Evolutionary conservation across 2,329 filamentous ascomycete species (phyloP).

Genomic region (Ophiostoma pallidulum): DNA sequence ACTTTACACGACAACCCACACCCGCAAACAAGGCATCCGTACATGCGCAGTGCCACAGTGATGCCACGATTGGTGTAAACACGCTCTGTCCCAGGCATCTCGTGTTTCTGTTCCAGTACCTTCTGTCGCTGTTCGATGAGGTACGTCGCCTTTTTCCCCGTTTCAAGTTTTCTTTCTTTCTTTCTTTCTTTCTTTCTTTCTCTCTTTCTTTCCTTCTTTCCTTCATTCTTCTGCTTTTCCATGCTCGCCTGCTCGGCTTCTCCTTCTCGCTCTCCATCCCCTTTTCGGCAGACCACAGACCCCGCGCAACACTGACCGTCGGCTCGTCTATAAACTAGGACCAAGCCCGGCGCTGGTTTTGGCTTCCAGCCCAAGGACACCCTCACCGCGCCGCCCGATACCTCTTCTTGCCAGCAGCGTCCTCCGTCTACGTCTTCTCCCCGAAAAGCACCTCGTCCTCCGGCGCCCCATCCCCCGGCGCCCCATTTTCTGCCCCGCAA

Average conservation of each 20-base stretch:
- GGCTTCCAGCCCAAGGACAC: conserved; percentile 22
- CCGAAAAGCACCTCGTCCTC: no score
- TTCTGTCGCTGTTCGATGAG: conserved; percentile 1
- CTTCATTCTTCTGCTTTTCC: neutral
- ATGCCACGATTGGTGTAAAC: neutral
- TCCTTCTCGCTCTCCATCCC: neutral
- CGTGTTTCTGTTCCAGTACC: neutral
- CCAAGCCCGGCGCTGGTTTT: conserved; percentile 21
- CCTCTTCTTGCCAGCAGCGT: neutral
- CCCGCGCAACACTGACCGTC: neutral
- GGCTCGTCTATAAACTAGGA: conserved; percentile 8
- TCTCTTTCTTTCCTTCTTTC: neutral
- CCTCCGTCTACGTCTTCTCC: neutral
- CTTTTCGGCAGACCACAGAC: no score
- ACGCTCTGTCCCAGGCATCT: neutral
- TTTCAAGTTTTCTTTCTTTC: neutral
- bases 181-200: neutral
- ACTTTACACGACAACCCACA: conserved; percentile 7
- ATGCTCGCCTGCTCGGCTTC: no score
- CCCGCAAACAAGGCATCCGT: neutral
- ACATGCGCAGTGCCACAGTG: neutral
- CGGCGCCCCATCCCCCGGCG: no score
- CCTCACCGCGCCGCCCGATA: conserved; percentile 14
- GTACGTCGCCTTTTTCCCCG: neutral
- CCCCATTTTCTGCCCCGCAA: neutral